Percentiles rank a stretch among this genome's conserved stretches.
These are phyloP conservation scores for Tetrahymena thermophila DNA, from an alignment of 73 alveolate species.

Conservation along the genomic window DNA sequence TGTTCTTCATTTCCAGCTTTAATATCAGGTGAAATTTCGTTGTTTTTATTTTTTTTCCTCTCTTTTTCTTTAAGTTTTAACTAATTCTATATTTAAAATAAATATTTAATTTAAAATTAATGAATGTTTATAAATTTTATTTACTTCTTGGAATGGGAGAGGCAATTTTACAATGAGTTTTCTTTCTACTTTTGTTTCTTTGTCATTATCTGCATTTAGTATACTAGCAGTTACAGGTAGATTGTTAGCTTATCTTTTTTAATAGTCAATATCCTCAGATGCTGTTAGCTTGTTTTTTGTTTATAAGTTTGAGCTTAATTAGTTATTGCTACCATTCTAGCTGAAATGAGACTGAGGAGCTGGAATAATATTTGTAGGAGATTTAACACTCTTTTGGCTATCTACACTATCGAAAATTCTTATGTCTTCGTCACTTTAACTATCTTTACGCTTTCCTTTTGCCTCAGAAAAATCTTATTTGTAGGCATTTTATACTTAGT, in stretches of 20 bases:
- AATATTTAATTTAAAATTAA: background rate
- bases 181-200: background rate
- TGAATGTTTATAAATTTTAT: background rate
- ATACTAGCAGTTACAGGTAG: background rate
- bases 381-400: background rate
- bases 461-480: background rate
- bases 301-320: background rate
- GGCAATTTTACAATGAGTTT: background rate
- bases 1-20: background rate
- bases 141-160: background rate
- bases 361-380: background rate
- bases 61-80: background rate
- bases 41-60: background rate
- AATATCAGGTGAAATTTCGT: background rate
- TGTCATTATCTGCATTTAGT: background rate
- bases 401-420: background rate
- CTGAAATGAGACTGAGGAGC: background rate
- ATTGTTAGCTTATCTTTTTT: background rate
- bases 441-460: background rate
- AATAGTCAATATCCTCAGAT: background rate
- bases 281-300: background rate
- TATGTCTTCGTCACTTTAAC: background rate
- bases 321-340: background rate
- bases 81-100: background rate
- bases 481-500: background rate